phyloP scores from a whole-genome alignment of 2,329 filamentous ascomycete species.

The Pseudofabraea citricarpa region DNA sequence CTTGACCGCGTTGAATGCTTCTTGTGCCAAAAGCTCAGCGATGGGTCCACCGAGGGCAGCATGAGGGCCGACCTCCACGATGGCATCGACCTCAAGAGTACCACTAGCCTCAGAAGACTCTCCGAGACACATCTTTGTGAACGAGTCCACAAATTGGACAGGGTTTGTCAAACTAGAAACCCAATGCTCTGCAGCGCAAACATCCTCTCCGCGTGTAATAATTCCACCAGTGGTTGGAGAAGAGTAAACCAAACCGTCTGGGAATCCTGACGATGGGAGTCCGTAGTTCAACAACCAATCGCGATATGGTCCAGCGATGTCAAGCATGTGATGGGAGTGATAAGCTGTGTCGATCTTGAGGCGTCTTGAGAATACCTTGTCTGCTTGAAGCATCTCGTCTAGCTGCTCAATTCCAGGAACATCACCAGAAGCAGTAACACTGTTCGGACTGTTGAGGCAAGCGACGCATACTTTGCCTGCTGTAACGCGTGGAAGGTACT shows the following conservation, averaged over 20 bases:
- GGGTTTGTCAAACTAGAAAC: slow-evolving; percentile 37
- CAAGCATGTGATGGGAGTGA: slow-evolving; percentile 28
- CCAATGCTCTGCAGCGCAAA: slow-evolving; percentile 37
- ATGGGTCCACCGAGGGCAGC: slow-evolving; percentile 10
- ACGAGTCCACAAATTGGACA: slow-evolving; percentile 32
- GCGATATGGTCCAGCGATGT: slow-evolving; percentile 22
- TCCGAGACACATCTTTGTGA: slow-evolving; percentile 4
- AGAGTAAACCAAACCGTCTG: slow-evolving; percentile 3
- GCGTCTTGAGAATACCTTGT: slow-evolving; percentile 9
- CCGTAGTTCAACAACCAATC: neutral
- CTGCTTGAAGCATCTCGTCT: neutral
- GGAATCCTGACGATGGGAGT: neutral
- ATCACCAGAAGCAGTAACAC: slow-evolving; percentile 17
- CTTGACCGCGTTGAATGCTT: neutral
- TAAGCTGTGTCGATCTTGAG: slow-evolving; percentile 17
- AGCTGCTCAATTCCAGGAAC: slow-evolving; percentile 5
- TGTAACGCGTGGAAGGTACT: slow-evolving; percentile 4
- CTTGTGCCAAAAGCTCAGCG: neutral
- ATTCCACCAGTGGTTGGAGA: slow-evolving; percentile 35
- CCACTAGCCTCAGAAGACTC: slow-evolving; percentile 3
- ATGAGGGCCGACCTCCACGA: slow-evolving; percentile 14
- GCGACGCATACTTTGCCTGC: slow-evolving; percentile 25
- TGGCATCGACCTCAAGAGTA: neutral
- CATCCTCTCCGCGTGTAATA: neutral
- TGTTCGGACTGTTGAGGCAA: slow-evolving; percentile 25